Evolutionary conservation across 345 rosid genomes (phyloP).

Genomic region (Punica granatum): DNA sequence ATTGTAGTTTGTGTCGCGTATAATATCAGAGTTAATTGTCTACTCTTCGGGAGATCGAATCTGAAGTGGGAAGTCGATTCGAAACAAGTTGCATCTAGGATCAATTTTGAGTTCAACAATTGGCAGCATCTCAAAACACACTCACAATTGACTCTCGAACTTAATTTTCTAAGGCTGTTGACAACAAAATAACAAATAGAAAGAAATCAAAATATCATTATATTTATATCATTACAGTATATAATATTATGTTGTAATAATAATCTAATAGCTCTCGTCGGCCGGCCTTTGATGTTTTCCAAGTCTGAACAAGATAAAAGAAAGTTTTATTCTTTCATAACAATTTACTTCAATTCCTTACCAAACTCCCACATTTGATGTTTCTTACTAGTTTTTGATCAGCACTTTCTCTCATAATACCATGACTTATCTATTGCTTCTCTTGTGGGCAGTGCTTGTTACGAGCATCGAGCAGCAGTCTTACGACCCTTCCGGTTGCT

Average conservation of each 20-base stretch:
- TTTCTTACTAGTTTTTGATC: no score
- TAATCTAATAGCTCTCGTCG: not conserved
- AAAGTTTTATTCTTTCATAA: not conserved
- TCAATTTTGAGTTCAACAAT: not conserved
- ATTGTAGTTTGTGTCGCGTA: no score
- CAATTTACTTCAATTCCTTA: no score
- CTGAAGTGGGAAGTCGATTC: no score
- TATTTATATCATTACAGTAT: no score
- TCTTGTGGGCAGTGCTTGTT: slow-evolving; percentile 12
- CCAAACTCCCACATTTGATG: no score
- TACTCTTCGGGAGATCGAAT: no score
- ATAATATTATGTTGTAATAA: no score
- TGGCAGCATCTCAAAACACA: not conserved
- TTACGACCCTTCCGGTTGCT: slow-evolving; percentile 34
- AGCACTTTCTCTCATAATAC: not conserved
- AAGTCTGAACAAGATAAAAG: no score
- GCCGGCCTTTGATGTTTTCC: slow-evolving; percentile 2
- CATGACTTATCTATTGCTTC: slow-evolving; percentile 28
- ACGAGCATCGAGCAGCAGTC: slow-evolving; percentile 26
- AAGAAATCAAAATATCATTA: not conserved
- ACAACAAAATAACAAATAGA: not conserved
- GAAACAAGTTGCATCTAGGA: no score
- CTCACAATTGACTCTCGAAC: not conserved
- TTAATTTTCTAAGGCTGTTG: not conserved
- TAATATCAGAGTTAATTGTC: no score